These are phyloP conservation scores for Pseudogymnoascus sp. DNA, from an alignment of 2,329 filamentous ascomycete species.

Conservation along the genomic window DNA sequence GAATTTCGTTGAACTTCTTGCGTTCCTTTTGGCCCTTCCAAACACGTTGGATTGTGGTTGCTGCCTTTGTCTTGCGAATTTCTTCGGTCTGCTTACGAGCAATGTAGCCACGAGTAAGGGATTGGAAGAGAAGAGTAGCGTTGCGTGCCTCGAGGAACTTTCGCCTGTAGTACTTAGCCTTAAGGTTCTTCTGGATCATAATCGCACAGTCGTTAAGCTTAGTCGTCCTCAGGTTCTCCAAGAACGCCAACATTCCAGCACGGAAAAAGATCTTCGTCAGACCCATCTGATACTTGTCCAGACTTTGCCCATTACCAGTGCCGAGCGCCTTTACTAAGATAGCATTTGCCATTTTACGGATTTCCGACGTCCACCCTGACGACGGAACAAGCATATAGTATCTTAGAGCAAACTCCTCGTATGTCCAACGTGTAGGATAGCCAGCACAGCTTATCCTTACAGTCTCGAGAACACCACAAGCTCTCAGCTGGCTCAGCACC, in stretches of 20 bases:
- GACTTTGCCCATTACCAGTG: constrained; percentile 61
- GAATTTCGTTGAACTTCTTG: constrained; percentile 68
- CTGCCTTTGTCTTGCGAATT: constrained; percentile 73
- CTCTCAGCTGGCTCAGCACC: constrained; percentile 93
- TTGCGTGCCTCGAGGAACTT: constrained; percentile 82
- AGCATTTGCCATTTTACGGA: constrained; percentile 85
- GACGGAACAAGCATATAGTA: constrained; percentile 98
- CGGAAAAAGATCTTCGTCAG: constrained; percentile 99
- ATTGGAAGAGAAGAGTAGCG: constrained; percentile 73
- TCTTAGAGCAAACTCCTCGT: constrained; percentile 92
- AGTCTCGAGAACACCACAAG: constrained; percentile 97
- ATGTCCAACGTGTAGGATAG: constrained; percentile 97
- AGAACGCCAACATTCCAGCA: constrained; percentile 94
- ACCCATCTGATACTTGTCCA: constrained; percentile 95
- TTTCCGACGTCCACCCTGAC: constrained; percentile 83
- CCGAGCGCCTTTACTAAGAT: constrained; percentile 86
- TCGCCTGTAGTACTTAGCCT: constrained; percentile 88
- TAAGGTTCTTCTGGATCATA: constrained; percentile 98
- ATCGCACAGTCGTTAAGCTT: constrained; percentile 89
- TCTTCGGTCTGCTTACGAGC: constrained; percentile 73
- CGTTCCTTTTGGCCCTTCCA: constrained; percentile 91
- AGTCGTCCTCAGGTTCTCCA: constrained; percentile 87
- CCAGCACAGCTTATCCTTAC: constrained; percentile 95
- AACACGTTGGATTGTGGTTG: constrained; percentile 87
- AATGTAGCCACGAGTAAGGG: constrained; percentile 67